These are phyloP conservation scores for Pseudogymnoascus pannorum DNA, from an alignment of 2,329 filamentous ascomycete genomes.

Conservation along the genomic window DNA sequence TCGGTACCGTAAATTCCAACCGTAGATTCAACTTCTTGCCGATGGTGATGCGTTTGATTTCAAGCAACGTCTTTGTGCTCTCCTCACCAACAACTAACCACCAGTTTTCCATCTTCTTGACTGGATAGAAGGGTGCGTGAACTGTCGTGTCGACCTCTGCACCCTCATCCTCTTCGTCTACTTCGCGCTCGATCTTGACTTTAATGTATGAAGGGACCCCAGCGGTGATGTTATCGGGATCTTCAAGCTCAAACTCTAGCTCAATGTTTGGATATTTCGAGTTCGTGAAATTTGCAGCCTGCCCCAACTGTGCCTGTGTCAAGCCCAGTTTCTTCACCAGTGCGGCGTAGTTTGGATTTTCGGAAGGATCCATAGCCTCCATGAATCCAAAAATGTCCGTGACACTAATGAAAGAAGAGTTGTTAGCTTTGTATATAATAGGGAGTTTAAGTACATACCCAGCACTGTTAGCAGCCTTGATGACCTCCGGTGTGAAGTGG, in stretches of 20 bases:
- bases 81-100: slow-evolving; percentile 96
- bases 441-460: slow-evolving; percentile 45
- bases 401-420: slow-evolving; percentile 46
- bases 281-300: slow-evolving; percentile 94
- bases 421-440: slow-evolving; percentile 26
- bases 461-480: slow-evolving; percentile 74
- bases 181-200: slow-evolving; percentile 76
- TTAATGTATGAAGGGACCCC: slow-evolving; percentile 76
- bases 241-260: slow-evolving; percentile 78
- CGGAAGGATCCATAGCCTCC: slow-evolving; percentile 95
- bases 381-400: slow-evolving; percentile 97
- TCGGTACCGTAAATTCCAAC: slow-evolving; percentile 82
- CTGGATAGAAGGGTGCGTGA: slow-evolving; percentile 90
- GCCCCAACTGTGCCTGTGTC: slow-evolving; percentile 70
- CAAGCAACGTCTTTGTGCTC: slow-evolving; percentile 75
- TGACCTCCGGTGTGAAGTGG: slow-evolving; percentile 77
- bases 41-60: slow-evolving; percentile 91
- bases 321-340: slow-evolving; percentile 74
- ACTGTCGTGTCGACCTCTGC: slow-evolving; percentile 73
- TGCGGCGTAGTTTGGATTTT: slow-evolving; percentile 73
- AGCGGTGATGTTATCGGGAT: slow-evolving; percentile 70
- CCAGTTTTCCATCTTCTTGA: slow-evolving; percentile 93
- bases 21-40: slow-evolving; percentile 68
- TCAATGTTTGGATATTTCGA: slow-evolving; percentile 93
- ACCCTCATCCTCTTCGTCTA: slow-evolving; percentile 61